Conservation (phyloP, 2,329 filamentous ascomycete species). For the Trichoderma sp. region DNA sequence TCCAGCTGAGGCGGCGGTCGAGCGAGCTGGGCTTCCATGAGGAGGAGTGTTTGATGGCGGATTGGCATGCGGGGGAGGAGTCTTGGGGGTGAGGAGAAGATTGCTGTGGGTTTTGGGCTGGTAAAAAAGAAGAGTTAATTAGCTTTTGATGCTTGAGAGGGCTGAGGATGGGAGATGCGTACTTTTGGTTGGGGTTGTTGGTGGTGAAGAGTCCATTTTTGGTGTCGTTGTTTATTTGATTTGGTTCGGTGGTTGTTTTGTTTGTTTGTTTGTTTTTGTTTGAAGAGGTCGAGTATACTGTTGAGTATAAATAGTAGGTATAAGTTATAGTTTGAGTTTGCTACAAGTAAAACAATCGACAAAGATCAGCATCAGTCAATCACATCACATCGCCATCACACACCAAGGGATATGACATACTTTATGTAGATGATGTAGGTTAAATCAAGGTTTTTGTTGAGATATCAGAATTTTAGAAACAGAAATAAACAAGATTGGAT, state of each 20-base stretch:
- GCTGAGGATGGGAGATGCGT: background rate
- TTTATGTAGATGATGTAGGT: no score
- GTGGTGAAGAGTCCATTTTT: constrained; percentile 11
- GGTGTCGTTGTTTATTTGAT: background rate
- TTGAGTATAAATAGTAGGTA: background rate
- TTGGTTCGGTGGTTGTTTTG: background rate
- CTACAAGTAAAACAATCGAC: no score
- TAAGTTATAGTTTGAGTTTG: background rate
- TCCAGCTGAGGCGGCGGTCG: constrained; percentile 52
- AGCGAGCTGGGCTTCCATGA: constrained; percentile 46
- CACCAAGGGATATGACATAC: no score
- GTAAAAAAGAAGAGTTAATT: background rate
- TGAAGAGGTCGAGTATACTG: no score
- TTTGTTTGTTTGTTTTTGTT: background rate
- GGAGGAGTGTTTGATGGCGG: constrained; percentile 32
- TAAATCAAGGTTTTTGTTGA: no score
- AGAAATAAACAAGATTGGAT: background rate
- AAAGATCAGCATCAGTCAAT: no score
- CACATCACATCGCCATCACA: no score
- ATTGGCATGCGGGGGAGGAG: constrained; percentile 20
- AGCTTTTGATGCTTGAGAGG: background rate
- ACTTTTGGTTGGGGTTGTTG: constrained; percentile 3
- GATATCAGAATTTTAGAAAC: no score
- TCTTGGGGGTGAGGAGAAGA: background rate
- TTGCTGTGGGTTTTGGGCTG: background rate